Conservation (phyloP, 768 basidiomycete genomes). For the Pluteus cervinus region DNA sequence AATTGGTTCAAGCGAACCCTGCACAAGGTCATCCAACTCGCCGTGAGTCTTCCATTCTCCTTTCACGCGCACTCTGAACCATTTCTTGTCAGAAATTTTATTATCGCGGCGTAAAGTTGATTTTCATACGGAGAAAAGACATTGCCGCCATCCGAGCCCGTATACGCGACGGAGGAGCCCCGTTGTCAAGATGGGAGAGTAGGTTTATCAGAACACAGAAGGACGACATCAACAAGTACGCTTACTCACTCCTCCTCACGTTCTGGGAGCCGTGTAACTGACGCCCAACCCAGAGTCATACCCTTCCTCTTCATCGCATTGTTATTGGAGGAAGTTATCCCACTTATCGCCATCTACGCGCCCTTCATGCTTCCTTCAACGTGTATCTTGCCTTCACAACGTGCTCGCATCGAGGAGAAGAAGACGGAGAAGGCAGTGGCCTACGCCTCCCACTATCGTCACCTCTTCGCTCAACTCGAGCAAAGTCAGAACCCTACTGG, state of each 20-base stretch:
- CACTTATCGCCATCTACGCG: constrained; percentile 79
- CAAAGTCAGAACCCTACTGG: constrained; percentile 25
- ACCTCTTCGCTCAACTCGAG: constrained; percentile 27
- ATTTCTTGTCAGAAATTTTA: constrained; percentile 75
- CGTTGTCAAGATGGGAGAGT: constrained; percentile 61
- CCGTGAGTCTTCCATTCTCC: constrained; percentile 18
- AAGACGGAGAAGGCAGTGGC: constrained; percentile 43
- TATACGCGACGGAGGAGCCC: constrained; percentile 50
- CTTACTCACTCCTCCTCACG: constrained; percentile 5
- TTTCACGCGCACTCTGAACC: constrained; percentile 2
- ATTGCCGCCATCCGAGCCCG: constrained; percentile 50
- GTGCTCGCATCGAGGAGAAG: constrained; percentile 51
- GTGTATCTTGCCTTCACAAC: constrained; percentile 79
- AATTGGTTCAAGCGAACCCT: constrained; percentile 45
- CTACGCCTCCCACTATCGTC: constrained; percentile 28
- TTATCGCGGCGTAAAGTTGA: constrained; percentile 65
- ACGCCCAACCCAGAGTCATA: constrained; percentile 44
- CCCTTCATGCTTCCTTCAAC: constrained; percentile 84
- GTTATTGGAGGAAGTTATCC: constrained; percentile 75
- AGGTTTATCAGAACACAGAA: constrained; percentile 63
- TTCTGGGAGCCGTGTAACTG: constrained; percentile 8
- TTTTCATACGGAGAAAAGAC: constrained; percentile 55
- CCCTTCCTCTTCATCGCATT: constrained; percentile 75
- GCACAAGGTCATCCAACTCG: constrained; percentile 43
- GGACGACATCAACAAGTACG: constrained; percentile 66